Evolutionary conservation across 129 eudicot species (phyloP), one percentile per base, ranked within the genome.

Genomic region (Centrapalus pauciflorus): DNA sequence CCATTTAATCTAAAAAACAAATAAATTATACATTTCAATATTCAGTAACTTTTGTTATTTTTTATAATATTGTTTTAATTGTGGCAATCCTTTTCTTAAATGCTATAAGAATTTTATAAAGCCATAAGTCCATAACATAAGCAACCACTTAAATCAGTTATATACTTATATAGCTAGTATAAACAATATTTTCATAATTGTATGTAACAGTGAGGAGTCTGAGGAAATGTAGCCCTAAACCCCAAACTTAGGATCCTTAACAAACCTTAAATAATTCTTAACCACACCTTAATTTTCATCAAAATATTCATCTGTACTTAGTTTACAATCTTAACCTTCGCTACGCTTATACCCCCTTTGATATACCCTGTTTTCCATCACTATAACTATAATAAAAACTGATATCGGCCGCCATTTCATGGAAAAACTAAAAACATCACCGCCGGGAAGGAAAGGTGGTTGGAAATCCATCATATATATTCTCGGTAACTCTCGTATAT

Each of bases 381-480:
- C 21, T 19, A 34, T 17, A 14, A 35, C 52, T 30, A n/a, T 29
- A 25, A 25, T 16, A 16, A 20, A 75, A 62, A 75, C 75, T 78
- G 85, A 59, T 37, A 61, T 16, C 24, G 52, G 34, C 57, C 78
- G 64, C 46, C 57, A 76, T 66, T 23, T 77, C 14, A 35, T 54
- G 67, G 78, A 72, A 16, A 52, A 52, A 29, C 64, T 51, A 60
- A 61, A 48, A 14, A 54, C 23, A 23, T 43, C 76, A 64, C 48
- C 72, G 23, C 38, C 70, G 16, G 68, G 23, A 32, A 73, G 55
- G 13, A 69, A 59, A 69, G 95, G 90, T 3, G 95, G 90, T 1
- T 87, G 95, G 95, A 81, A 70, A 64, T 78, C 90, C 11, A 67
- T 87, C 41, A 77, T 65, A 69, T 87, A 78, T 73, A 84, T 87